A percentile compares a stretch with the other conserved stretches of the same genome.
These are phyloP conservation scores for Primulina huaijiensis DNA, from an alignment of 257 asterid genomes.

Conservation along the genomic window DNA sequence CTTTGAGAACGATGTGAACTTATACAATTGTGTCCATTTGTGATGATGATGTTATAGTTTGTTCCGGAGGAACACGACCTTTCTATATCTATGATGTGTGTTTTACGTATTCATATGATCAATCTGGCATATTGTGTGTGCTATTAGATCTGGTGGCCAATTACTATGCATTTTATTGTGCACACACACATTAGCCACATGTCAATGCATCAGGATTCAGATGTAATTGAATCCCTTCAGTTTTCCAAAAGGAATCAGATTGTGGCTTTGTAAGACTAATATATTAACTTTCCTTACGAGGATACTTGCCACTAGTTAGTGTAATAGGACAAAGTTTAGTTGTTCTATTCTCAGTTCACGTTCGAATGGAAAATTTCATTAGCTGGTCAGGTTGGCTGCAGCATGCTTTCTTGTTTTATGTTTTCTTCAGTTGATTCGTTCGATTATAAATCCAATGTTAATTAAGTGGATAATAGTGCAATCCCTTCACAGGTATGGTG, in stretches of 20 bases:
- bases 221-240: neutral
- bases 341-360: neutral
- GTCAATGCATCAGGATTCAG: neutral
- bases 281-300: neutral
- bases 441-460: conserved; percentile 3
- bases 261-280: conserved; percentile 1
- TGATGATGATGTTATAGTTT: conserved; percentile 15
- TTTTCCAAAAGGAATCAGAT: neutral
- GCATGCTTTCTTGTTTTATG: neutral
- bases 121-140: neutral
- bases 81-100: neutral
- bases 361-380: conserved; percentile 8
- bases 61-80: neutral
- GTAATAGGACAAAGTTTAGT: neutral
- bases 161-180: neutral
- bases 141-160: conserved; percentile 6
- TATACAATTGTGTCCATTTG: conserved; percentile 12
- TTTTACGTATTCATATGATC: conserved; percentile 21
- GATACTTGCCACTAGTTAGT: neutral
- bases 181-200: neutral
- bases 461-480: conserved; percentile 5
- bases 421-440: conserved; percentile 23
- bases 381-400: conserved; percentile 9
- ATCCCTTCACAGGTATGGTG: conserved; percentile 59
- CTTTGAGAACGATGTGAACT: conserved; percentile 9